Conservation (phyloP, 2,329 filamentous ascomycete genomes). For the Myriosclerotinia duriaeana region DNA sequence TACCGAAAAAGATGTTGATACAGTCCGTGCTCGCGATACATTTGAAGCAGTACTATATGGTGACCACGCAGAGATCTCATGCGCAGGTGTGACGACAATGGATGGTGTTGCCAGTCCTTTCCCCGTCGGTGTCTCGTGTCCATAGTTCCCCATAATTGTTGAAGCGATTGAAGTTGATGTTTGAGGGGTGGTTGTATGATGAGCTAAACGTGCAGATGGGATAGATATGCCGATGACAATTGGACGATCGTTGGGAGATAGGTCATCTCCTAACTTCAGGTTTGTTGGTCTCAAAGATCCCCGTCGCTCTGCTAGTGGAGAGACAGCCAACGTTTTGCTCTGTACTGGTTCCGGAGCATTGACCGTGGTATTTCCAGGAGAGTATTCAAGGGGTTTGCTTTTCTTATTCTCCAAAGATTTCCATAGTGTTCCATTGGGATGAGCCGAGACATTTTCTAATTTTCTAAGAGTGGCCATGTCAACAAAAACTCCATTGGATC, state of each 20-base stretch:
- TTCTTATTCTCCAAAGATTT: constrained; percentile 36
- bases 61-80: constrained; percentile 42
- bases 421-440: constrained; percentile 36
- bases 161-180: constrained; percentile 40
- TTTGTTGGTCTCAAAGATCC: constrained; percentile 23
- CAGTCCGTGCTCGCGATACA: constrained; percentile 25
- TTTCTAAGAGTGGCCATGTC: constrained; percentile 60
- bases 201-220: constrained; percentile 52
- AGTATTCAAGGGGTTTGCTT: constrained; percentile 21
- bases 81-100: constrained; percentile 54
- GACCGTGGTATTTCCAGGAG: constrained; percentile 14
- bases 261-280: constrained; percentile 43
- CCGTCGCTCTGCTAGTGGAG: constrained; percentile 17
- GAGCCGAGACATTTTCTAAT: constrained; percentile 46
- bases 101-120: constrained; percentile 46
- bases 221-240: constrained; percentile 72
- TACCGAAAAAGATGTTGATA: constrained; percentile 55
- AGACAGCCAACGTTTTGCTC: background rate
- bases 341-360: constrained; percentile 2
- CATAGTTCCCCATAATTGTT: constrained; percentile 33
- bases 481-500: constrained; percentile 42
- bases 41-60: constrained; percentile 31
- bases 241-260: constrained; percentile 68
- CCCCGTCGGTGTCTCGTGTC: constrained; percentile 29
- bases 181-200: constrained; percentile 53